These are phyloP conservation scores for Aplosporella prunicola DNA, from an alignment of 2,329 filamentous ascomycete species.

Conservation along the genomic window DNA sequence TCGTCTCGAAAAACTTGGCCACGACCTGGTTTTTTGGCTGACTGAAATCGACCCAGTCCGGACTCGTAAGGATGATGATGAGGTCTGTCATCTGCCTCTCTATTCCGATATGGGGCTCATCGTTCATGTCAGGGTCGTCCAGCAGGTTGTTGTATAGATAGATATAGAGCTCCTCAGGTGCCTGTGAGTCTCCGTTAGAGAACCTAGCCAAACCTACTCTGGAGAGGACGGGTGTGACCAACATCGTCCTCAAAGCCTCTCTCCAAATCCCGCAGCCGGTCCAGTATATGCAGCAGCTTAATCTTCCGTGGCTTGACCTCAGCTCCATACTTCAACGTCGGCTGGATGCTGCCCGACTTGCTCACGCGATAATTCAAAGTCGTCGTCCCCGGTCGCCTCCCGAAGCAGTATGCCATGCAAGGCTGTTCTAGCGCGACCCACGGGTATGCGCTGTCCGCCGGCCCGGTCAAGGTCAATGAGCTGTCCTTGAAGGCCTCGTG, in stretches of 20 bases:
- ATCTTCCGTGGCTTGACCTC: conserved; percentile 53
- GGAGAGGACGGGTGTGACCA: conserved; percentile 17
- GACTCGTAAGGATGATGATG: conserved; percentile 53
- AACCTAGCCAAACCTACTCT: neutral
- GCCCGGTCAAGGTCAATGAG: conserved; percentile 28
- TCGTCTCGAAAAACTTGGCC: conserved; percentile 58
- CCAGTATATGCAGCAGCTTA: conserved; percentile 41
- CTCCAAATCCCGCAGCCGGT: conserved; percentile 34
- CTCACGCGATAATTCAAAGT: conserved; percentile 62
- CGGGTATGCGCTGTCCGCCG: conserved; percentile 35
- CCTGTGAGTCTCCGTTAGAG: conserved; percentile 28
- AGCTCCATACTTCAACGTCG: conserved; percentile 49
- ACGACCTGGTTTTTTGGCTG: conserved; percentile 61
- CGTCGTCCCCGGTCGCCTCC: conserved; percentile 57
- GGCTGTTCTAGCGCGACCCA: conserved; percentile 70
- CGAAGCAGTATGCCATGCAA: conserved; percentile 59
- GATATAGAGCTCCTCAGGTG: conserved; percentile 37
- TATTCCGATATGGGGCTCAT: conserved; percentile 48
- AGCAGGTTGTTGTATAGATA: conserved; percentile 60
- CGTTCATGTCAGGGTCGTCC: conserved; percentile 54
- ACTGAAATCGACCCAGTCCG: conserved; percentile 66
- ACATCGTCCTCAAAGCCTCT: conserved; percentile 33
- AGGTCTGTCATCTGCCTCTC: conserved; percentile 66
- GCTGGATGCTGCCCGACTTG: conserved; percentile 47
- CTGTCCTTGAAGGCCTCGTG: conserved; percentile 28